A percentile compares a stretch with the other conserved stretches of the same genome.
Evolutionary conservation across 1,284 basidiomycete species (phyloP).

Genomic region (Heterobasidion occidentale): DNA sequence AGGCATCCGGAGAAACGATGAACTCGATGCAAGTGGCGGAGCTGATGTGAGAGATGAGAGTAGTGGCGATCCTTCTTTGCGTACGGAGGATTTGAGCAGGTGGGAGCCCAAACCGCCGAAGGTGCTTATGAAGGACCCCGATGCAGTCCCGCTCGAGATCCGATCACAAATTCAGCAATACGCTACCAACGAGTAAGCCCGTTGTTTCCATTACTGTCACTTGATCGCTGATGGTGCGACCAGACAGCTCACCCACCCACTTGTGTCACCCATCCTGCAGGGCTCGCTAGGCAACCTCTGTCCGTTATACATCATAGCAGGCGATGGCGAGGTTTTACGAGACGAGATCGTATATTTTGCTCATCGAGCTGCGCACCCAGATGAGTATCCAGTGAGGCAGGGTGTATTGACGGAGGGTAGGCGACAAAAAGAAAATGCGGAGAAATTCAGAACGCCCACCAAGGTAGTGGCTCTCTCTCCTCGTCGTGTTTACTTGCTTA

Average conservation of each 20-base stretch:
- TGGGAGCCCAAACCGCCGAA: slow-evolving; percentile 54
- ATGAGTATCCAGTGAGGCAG: slow-evolving; percentile 55
- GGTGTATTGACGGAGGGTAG: slow-evolving; percentile 41
- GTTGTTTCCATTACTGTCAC: neutral
- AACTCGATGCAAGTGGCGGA: neutral
- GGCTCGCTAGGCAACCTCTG: slow-evolving; percentile 80
- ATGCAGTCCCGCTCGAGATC: slow-evolving; percentile 39
- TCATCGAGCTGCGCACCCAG: slow-evolving; percentile 77
- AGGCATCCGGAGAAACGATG: neutral
- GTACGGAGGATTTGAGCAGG: slow-evolving; percentile 18
- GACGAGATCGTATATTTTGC: slow-evolving; percentile 82
- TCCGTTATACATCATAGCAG: slow-evolving; percentile 73
- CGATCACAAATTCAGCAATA: slow-evolving; percentile 76
- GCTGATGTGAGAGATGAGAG: neutral
- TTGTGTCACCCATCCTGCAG: neutral
- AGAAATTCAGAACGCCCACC: slow-evolving; percentile 58
- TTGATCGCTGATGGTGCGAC: neutral
- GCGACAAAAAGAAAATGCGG: slow-evolving; percentile 45
- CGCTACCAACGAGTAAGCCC: slow-evolving; percentile 62
- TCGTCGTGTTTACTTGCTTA: neutral
- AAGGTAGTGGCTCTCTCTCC: slow-evolving; percentile 32
- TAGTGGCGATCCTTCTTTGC: neutral
- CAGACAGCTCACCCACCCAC: slow-evolving; percentile 62
- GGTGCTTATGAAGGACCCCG: slow-evolving; percentile 46
- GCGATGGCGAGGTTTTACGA: slow-evolving; percentile 72